These are phyloP conservation scores for Septoria petroselini DNA, from an alignment of 2,329 filamentous ascomycete species.

Conservation along the genomic window DNA sequence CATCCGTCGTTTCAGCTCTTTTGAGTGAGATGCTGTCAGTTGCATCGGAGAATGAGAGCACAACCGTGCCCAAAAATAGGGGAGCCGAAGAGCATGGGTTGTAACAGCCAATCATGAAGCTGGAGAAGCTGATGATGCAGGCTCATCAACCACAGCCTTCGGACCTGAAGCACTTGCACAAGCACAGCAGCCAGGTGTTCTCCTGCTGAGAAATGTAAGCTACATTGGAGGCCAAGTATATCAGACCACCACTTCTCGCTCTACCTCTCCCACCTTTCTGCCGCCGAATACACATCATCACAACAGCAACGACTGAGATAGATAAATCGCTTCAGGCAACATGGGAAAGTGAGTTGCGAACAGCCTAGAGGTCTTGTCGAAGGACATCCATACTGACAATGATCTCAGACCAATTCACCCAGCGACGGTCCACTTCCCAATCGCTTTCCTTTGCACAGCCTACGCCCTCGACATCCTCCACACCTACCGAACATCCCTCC, in stretches of 20 bases:
- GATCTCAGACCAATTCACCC: conserved; percentile 44
- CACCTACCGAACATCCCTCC: conserved; percentile 38
- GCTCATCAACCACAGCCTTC: conserved; percentile 9
- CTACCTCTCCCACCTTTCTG: not conserved
- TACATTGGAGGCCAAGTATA: conserved; percentile 11
- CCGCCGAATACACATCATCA: not conserved
- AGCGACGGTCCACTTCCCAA: conserved; percentile 48
- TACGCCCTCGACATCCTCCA: conserved; percentile 43
- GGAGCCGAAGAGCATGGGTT: conserved; percentile 3
- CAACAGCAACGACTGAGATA: not conserved
- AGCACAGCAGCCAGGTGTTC: not conserved
- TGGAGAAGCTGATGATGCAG: conserved; percentile 6
- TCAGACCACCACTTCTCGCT: not conserved
- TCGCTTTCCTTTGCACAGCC: conserved; percentile 46
- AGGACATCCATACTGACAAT: not conserved
- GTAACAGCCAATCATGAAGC: conserved; percentile 2
- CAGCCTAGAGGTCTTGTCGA: not conserved
- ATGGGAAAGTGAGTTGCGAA: conserved; percentile 22
- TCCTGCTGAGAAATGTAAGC: not conserved
- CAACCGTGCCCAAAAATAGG: conserved; percentile 4
- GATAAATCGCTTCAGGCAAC: conserved; percentile 1
- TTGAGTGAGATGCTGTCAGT: too few species aligned
- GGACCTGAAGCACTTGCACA: conserved; percentile 10
- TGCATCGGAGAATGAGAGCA: conserved; percentile 2
- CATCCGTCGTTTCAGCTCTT: too few species aligned